phyloP scores from a whole-genome alignment of 257 asterid species.

The Rehmannia glutinosa region DNA sequence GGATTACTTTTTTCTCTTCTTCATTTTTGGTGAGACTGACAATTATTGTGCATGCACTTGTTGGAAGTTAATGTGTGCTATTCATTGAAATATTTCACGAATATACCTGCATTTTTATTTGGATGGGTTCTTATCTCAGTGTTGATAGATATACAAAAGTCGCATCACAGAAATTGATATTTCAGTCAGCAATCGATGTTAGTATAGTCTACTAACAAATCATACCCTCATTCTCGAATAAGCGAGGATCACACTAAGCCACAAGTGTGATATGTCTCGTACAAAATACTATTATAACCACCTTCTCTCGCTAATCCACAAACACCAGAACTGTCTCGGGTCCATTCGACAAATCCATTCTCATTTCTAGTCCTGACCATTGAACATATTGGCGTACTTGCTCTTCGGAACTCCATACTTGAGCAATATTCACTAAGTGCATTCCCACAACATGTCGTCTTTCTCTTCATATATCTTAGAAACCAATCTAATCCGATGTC shows the following conservation, averaged over 20 bases:
- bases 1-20: too few relatives aligned
- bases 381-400: constrained; percentile 14
- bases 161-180: too few relatives aligned
- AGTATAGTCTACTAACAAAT: too few relatives aligned
- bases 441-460: constrained; percentile 47
- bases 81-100: too few relatives aligned
- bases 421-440: constrained; percentile 55
- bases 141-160: too few relatives aligned
- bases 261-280: constrained; percentile 19
- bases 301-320: constrained; percentile 31
- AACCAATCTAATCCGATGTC: constrained; percentile 6
- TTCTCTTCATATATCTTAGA: constrained; percentile 40
- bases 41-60: too few relatives aligned
- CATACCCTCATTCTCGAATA: not conserved
- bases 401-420: constrained; percentile 56
- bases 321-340: constrained; percentile 20
- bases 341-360: constrained; percentile 43
- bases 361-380: constrained; percentile 13
- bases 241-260: not conserved
- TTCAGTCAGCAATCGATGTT: too few relatives aligned
- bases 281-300: constrained; percentile 10
- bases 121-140: too few relatives aligned
- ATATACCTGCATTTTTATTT: too few relatives aligned
- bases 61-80: too few relatives aligned
- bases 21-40: too few relatives aligned